Evolutionary conservation across 2,329 filamentous ascomycete genomes (phyloP).

Genomic region (Aspergillus fructus): DNA sequence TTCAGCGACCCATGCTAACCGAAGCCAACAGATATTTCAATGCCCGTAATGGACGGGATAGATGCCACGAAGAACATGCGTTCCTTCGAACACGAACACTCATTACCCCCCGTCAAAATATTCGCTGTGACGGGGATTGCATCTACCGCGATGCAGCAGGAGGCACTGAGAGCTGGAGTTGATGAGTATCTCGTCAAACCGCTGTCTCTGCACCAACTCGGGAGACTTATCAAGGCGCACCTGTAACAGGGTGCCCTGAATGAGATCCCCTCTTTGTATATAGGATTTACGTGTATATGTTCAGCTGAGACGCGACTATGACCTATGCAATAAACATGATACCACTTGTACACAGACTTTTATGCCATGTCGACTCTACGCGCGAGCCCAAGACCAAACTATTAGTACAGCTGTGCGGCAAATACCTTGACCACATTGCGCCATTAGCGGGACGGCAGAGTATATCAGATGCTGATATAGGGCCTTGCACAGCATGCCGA

Average conservation of each 20-base stretch:
- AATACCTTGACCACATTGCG: too few relatives aligned
- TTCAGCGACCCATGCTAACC: neutral
- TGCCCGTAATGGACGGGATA: slow-evolving; percentile 46
- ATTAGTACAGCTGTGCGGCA: too few relatives aligned
- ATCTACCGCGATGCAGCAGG: slow-evolving; percentile 27
- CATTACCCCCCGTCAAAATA: slow-evolving; percentile 19
- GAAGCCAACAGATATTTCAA: slow-evolving; percentile 38
- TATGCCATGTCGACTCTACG: neutral
- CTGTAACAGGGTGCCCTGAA: neutral
- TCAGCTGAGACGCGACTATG: neutral
- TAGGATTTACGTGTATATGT: neutral
- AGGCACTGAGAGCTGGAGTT: slow-evolving; percentile 24
- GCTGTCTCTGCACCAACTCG: slow-evolving; percentile 9
- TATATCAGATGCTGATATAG: too few relatives aligned
- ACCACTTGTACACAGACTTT: too few relatives aligned
- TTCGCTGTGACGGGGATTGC: slow-evolving; percentile 29
- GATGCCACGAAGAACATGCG: slow-evolving; percentile 43
- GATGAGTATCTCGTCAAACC: slow-evolving; percentile 29
- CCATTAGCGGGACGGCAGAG: too few relatives aligned
- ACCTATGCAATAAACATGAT: neutral
- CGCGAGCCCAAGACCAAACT: too few relatives aligned
- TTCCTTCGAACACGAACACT: slow-evolving; percentile 26
- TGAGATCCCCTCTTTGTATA: neutral
- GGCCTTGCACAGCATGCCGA: too few relatives aligned
- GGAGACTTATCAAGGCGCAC: neutral